phyloP scores from a whole-genome alignment of 2,329 filamentous ascomycete genomes.

The Sporothrix brunneoviolacea region DNA sequence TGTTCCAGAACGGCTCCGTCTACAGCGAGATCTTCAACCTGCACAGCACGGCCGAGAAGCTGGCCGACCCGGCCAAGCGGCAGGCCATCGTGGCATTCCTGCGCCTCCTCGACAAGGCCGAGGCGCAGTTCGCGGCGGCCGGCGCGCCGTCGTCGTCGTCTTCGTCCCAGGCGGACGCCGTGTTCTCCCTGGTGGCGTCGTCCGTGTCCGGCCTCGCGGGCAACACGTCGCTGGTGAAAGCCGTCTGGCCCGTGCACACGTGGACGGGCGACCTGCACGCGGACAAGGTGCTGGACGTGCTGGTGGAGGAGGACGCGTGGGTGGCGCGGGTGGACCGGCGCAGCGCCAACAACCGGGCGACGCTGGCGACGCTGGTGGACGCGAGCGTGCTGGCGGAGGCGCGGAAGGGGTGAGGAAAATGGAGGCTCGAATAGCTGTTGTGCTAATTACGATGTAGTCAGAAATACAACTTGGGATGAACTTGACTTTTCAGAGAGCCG shows the following conservation, averaged over 20 bases:
- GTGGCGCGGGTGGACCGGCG: conserved; percentile 7
- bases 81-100: conserved; percentile 27
- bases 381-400: conserved; percentile 9
- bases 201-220: conserved; percentile 21
- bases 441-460: too few species aligned
- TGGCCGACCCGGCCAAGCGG: conserved; percentile 23
- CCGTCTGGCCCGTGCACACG: conserved; percentile 24
- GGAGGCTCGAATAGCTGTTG: too few species aligned
- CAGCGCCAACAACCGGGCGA: not conserved
- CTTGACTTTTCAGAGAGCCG: too few species aligned
- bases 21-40: conserved; percentile 31
- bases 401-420: conserved; percentile 23
- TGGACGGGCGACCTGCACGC: conserved; percentile 21
- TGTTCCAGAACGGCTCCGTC: conserved; percentile 25
- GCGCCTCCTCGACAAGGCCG: conserved; percentile 24
- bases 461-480: too few species aligned
- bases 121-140: conserved; percentile 22
- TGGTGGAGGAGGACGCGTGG: conserved; percentile 8
- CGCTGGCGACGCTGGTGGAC: conserved; percentile 5
- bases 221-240: conserved; percentile 19
- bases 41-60: conserved; percentile 27
- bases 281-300: conserved; percentile 5
- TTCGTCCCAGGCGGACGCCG: too few species aligned
- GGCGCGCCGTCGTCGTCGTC: conserved; percentile 18
- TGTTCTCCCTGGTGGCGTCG: conserved; percentile 22